Conservation (phyloP, 75 land plant species). For the Ceratopteris richardii region DNA sequence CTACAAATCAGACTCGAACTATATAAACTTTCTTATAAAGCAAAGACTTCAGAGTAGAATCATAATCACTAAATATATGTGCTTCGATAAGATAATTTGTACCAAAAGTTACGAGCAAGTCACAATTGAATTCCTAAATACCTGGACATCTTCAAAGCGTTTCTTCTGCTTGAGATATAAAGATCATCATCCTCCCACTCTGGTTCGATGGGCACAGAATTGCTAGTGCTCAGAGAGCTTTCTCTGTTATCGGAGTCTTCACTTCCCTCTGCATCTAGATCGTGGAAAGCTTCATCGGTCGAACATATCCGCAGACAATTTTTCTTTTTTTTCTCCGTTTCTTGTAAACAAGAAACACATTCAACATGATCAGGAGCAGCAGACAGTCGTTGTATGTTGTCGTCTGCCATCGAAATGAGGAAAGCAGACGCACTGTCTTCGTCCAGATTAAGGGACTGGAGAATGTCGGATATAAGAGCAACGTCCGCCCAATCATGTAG, state of each 20-base stretch:
- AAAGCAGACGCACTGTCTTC: conserved; percentile 9
- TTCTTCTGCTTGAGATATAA: conserved; percentile 8
- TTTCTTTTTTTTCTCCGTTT: background rate
- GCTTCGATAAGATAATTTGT: too few species aligned
- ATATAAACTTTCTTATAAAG: too few species aligned
- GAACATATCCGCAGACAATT: background rate
- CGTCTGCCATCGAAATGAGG: conserved; percentile 10
- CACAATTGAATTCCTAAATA: too few species aligned
- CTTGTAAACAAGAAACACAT: background rate
- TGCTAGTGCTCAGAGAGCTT: background rate
- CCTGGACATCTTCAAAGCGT: conserved; percentile 18
- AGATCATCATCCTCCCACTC: conserved; percentile 19
- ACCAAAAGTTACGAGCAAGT: too few species aligned
- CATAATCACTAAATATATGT: too few species aligned
- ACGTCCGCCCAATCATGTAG: conserved; percentile 7
- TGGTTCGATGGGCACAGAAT: conserved; percentile 12
- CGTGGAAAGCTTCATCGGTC: background rate
- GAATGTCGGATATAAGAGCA: conserved; percentile 10
- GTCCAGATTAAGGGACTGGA: conserved; percentile 9
- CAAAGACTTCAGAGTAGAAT: too few species aligned
- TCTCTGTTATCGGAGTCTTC: background rate
- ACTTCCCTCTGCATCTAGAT: background rate
- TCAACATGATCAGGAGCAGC: background rate
- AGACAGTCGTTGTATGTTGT: background rate
- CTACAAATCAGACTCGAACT: too few species aligned